These are phyloP conservation scores for Mycosarcoma mackinlayi DNA, from an alignment of 1,284 basidiomycete species.

Conservation along the genomic window DNA sequence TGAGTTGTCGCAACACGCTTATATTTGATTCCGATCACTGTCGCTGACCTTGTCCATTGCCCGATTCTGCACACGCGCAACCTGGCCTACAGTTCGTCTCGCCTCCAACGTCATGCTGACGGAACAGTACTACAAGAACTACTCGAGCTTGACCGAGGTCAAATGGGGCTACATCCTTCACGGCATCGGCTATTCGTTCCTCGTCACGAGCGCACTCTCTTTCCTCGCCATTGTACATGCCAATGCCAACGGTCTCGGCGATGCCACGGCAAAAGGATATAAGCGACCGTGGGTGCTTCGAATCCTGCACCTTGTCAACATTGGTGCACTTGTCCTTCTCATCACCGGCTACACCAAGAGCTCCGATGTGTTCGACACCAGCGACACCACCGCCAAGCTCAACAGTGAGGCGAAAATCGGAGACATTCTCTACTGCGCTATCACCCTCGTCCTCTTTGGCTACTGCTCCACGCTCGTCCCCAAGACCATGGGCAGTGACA, in stretches of 20 bases:
- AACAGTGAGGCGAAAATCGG: conserved; percentile 14
- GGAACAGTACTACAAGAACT: conserved; percentile 16
- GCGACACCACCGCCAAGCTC: background rate
- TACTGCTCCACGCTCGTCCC: background rate
- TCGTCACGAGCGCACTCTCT: conserved; percentile 10
- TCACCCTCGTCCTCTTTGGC: conserved; percentile 10
- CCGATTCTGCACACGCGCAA: too few relatives aligned
- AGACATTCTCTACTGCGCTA: conserved; percentile 11
- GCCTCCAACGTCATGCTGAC: conserved; percentile 17
- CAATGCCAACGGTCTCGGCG: conserved; percentile 1
- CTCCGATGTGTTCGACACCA: conserved; percentile 4
- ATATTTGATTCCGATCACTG: too few relatives aligned
- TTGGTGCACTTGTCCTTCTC: conserved; percentile 18
- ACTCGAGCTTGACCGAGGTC: background rate
- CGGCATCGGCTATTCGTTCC: conserved; percentile 24
- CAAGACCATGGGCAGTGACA: background rate
- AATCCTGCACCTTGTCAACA: conserved; percentile 14
- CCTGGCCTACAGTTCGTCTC: conserved; percentile 15
- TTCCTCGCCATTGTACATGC: conserved; percentile 13
- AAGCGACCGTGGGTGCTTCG: conserved; percentile 10
- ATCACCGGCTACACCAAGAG: conserved; percentile 23
- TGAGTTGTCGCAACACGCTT: background rate
- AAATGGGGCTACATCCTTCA: conserved; percentile 21
- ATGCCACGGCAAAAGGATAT: conserved; percentile 8
- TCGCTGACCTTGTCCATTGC: too few relatives aligned